A percentile compares a stretch with the other conserved stretches of the same genome.
Conservation (phyloP, 2,329 filamentous ascomycete genomes). For the Neoscytalidium dimidiatum region DNA sequence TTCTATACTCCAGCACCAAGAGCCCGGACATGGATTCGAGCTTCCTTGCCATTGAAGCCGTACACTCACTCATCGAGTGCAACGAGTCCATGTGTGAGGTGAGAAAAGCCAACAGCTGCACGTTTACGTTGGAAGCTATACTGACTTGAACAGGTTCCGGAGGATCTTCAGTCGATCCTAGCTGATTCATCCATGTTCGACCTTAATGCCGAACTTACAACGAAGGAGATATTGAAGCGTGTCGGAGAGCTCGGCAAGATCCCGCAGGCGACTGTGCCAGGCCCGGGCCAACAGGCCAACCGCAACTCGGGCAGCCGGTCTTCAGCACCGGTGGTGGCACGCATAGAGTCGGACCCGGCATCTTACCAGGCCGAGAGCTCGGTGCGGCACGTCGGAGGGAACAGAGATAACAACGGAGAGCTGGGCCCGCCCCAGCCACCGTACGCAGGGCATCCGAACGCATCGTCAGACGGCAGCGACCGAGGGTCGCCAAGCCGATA, state of each 20-base stretch:
- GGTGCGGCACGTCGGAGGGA: constrained; percentile 68
- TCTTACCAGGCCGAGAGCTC: constrained; percentile 82
- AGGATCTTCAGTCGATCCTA: constrained; percentile 83
- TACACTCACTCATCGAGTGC: constrained; percentile 85
- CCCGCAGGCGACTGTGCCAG: constrained; percentile 57
- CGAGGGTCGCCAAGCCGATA: constrained; percentile 38
- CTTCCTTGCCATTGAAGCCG: constrained; percentile 90
- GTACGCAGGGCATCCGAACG: constrained; percentile 33
- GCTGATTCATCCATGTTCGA: constrained; percentile 82
- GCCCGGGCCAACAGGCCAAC: constrained; percentile 55
- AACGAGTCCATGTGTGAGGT: constrained; percentile 98
- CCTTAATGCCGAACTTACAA: constrained; percentile 82
- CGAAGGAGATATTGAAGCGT: constrained; percentile 93
- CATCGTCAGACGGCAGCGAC: constrained; percentile 30
- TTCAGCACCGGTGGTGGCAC: constrained; percentile 59
- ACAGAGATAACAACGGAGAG: constrained; percentile 26
- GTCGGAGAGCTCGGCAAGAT: constrained; percentile 80
- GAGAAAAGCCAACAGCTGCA: constrained; percentile 42
- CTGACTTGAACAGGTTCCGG: constrained; percentile 70
- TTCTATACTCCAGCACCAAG: constrained; percentile 69
- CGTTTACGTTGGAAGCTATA: background rate
- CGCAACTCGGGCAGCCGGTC: constrained; percentile 54
- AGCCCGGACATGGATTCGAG: constrained; percentile 68
- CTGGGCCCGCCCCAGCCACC: constrained; percentile 36
- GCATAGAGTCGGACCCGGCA: constrained; percentile 85